Percentiles rank a stretch among this genome's conserved stretches.
These are phyloP conservation scores for Talaromyces wortmannii DNA, from an alignment of 495 filamentous ascomycete species.

Conservation along the genomic window DNA sequence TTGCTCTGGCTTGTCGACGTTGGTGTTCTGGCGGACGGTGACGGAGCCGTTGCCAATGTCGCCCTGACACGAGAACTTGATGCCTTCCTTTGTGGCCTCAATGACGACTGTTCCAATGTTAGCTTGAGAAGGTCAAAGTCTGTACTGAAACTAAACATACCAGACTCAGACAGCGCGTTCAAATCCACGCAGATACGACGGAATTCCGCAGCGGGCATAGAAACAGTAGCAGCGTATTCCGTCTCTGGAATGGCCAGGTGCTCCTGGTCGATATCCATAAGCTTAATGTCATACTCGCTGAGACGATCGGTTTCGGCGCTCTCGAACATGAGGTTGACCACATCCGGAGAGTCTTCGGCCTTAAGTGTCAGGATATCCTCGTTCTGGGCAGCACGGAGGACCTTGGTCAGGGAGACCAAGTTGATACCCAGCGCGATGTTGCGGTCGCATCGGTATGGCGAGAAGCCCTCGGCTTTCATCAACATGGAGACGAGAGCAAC, in stretches of 20 bases:
- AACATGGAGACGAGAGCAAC: slow-evolving; percentile 98
- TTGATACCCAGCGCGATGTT: slow-evolving; percentile 99
- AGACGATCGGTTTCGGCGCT: slow-evolving; percentile 81
- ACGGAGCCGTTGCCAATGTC: slow-evolving; percentile 95
- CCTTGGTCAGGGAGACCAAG: slow-evolving; percentile 92
- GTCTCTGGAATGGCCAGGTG: slow-evolving; percentile 98
- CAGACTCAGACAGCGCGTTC: slow-evolving; percentile 86
- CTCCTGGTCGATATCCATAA: slow-evolving; percentile 99
- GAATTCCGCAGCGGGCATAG: slow-evolving; percentile 87
- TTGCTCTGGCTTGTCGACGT: slow-evolving; percentile 82
- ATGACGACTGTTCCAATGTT: slow-evolving; percentile 62
- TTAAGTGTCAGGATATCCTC: slow-evolving; percentile 95
- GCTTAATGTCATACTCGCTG: slow-evolving; percentile 98
- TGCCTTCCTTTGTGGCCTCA: slow-evolving; percentile 92
- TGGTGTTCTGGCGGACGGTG: slow-evolving; percentile 80
- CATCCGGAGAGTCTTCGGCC: slow-evolving; percentile 93
- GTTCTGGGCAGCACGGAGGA: slow-evolving; percentile 87
- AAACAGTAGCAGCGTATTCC: slow-evolving; percentile 87
- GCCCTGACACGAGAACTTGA: slow-evolving; percentile 90
- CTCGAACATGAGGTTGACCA: slow-evolving; percentile 94
- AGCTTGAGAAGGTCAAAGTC: not conserved
- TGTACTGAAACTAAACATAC: slow-evolving; percentile 38
- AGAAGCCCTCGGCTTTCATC: slow-evolving; percentile 92
- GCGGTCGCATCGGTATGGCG: slow-evolving; percentile 95
- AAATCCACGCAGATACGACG: slow-evolving; percentile 91